A percentile compares a stretch with the other conserved stretches of the same genome.
These are phyloP conservation scores for Moesziomyces aphidis DNA, from an alignment of 1,284 basidiomycete species.

Conservation along the genomic window DNA sequence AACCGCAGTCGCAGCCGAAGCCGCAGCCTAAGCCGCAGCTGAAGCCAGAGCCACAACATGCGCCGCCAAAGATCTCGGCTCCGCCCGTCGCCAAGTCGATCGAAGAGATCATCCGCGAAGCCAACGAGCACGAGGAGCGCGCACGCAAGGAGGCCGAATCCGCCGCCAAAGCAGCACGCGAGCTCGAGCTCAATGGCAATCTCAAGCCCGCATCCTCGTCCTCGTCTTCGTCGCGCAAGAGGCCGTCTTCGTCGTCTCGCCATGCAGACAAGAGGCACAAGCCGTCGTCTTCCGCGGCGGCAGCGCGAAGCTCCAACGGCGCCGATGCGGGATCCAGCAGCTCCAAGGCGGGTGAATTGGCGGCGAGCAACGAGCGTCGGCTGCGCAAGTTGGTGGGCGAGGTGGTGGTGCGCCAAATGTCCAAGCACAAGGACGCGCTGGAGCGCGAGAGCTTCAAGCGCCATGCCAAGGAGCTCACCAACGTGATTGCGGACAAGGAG, in stretches of 20 bases:
- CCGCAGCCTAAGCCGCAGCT: constrained; percentile 12
- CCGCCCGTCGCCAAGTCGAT: constrained; percentile 40
- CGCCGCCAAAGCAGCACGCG: constrained; percentile 33
- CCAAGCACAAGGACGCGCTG: constrained; percentile 83
- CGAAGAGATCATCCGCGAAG: constrained; percentile 65
- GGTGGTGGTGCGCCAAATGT: constrained; percentile 90
- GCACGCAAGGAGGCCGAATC: constrained; percentile 49
- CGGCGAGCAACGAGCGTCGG: constrained; percentile 60
- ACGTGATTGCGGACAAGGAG: constrained; percentile 88
- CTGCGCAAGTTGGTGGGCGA: constrained; percentile 85
- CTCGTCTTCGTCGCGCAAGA: constrained; percentile 21
- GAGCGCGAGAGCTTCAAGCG: constrained; percentile 91
- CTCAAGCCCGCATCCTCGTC: neutral
- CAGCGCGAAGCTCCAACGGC: constrained; percentile 4
- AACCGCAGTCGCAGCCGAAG: constrained; percentile 5
- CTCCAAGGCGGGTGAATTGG: constrained; percentile 6
- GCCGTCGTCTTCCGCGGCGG: constrained; percentile 16
- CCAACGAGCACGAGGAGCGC: constrained; percentile 58
- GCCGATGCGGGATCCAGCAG: constrained; percentile 7
- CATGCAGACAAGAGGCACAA: constrained; percentile 47
- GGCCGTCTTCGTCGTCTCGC: constrained; percentile 31
- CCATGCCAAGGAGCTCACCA: constrained; percentile 91
- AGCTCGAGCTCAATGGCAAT: constrained; percentile 26
- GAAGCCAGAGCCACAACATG: constrained; percentile 13
- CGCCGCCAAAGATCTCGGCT: constrained; percentile 1